These are phyloP conservation scores for Termitomyces sp. DNA, from an alignment of 1,284 basidiomycete species.

Conservation along the genomic window DNA sequence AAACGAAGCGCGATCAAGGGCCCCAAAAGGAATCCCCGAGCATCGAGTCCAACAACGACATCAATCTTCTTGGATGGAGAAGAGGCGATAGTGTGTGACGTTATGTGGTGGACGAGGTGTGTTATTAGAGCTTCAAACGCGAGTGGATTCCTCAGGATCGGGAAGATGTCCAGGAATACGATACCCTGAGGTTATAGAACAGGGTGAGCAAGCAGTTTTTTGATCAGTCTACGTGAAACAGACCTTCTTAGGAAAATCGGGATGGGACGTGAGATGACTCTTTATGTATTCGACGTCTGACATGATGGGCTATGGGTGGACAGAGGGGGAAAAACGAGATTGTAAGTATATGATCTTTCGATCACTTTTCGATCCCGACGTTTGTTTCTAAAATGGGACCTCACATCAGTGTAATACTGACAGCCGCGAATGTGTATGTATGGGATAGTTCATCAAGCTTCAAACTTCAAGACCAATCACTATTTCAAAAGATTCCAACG, in stretches of 20 bases:
- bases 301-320: slow-evolving; percentile 40
- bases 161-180: slow-evolving; percentile 86
- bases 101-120: slow-evolving; percentile 84
- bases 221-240: slow-evolving; percentile 8
- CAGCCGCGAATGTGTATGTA: too few species aligned
- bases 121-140: slow-evolving; percentile 91
- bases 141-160: slow-evolving; percentile 78
- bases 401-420: too few species aligned
- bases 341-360: too few species aligned
- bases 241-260: slow-evolving; percentile 88
- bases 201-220: neutral
- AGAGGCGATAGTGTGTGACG: slow-evolving; percentile 66
- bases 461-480: neutral
- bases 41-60: slow-evolving; percentile 93
- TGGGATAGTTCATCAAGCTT: neutral
- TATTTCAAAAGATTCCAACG: neutral
- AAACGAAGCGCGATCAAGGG: slow-evolving; percentile 89
- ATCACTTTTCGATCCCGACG: too few species aligned
- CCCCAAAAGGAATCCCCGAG: slow-evolving; percentile 93
- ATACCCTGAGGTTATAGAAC: slow-evolving; percentile 51
- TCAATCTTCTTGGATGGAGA: slow-evolving; percentile 75
- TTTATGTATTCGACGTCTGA: slow-evolving; percentile 75
- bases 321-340: neutral
- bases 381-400: neutral
- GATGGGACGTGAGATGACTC: slow-evolving; percentile 61